Base-by-base conservation (phyloP, 805 yeast species). In the Barnettozyma californica region DNA sequence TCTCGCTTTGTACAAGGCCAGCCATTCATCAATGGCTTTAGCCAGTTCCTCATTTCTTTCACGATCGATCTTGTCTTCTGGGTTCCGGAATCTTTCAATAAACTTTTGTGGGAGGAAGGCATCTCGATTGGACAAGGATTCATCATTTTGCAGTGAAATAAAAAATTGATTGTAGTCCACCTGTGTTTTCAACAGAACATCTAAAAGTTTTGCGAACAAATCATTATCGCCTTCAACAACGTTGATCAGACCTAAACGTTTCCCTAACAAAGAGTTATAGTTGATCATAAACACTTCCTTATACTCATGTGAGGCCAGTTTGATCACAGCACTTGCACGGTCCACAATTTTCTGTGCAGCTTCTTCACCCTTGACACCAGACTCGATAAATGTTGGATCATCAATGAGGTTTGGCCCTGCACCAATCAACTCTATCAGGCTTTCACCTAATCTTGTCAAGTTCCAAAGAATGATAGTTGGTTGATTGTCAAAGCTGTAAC, bases 381-480 rank as follows among this genome's bases (percentile, higher is more conserved):
- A 67, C 3, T 68, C 61, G n/a, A 67, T 57, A 51, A 73, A 73
- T 7, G 64, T 56, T 9, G 68, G 54, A 39, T 75, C 74, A 38
- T 75, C 70, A 11, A 84, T 61, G 9, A 78, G 62, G 14, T 71
- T 70, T 1, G 76, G 70, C 0, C 86, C 89, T 5, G 85, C 83
- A 10, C 96, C 97, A 33, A 91, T 70, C 20, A 91, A 70, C 60
- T 87, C 90, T 0, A 89, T 91, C 52, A 94, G 63, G 45, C 84
- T 81, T 62, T 94, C 96, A 3, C 92, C 97, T 19, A 91, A 70
- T 53, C 92, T 77, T 1, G 87, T 79, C 61, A 92, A 71, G 64
- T 92, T 94, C 95, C 96, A 92, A 95, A 96, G 89, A 41, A 92
- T 81, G 0, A 91, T 79, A 23, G 83, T 76, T 0, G 98, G 97